Evolutionary conservation across 495 filamentous ascomycete species (phyloP).

Genomic region (Mycothermus thermophilus): DNA sequence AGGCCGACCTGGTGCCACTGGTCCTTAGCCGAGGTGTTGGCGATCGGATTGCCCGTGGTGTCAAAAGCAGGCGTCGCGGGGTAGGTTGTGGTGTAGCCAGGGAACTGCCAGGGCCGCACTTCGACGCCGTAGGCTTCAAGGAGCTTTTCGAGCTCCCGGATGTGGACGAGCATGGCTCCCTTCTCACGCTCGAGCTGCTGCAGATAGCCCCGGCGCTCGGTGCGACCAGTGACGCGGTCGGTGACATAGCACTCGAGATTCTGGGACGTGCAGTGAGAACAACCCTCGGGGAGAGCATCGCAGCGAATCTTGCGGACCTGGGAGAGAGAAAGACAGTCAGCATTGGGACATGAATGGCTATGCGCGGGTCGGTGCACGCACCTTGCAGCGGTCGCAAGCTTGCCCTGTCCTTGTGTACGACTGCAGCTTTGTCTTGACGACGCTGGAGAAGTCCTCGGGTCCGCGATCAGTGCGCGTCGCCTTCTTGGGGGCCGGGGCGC

Average conservation of each 20-base stretch:
- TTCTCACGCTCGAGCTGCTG: conserved; percentile 49
- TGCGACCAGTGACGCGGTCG: conserved; percentile 74
- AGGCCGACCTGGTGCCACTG: conserved; percentile 33
- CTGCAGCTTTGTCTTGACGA: conserved; percentile 49
- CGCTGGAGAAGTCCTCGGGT: conserved; percentile 51
- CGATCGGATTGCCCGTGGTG: conserved; percentile 15
- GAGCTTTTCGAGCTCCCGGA: conserved; percentile 37
- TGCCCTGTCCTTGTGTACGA: conserved; percentile 62
- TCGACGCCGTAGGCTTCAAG: conserved; percentile 26
- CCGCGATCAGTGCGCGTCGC: conserved; percentile 33
- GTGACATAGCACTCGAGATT: conserved; percentile 65
- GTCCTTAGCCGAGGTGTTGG: conserved; percentile 16
- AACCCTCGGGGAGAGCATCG: conserved; percentile 58
- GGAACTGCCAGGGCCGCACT: conserved; percentile 23
- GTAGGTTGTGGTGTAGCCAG: conserved; percentile 18
- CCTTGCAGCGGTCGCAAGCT: conserved; percentile 87
- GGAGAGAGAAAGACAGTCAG: not conserved
- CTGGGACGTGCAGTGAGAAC: conserved; percentile 58
- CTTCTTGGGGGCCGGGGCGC: conserved; percentile 26
- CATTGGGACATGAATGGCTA: not conserved
- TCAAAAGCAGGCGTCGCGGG: conserved; percentile 18
- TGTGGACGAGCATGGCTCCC: conserved; percentile 35
- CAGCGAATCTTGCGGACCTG: conserved; percentile 77
- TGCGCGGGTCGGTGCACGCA: no score
- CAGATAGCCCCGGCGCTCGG: conserved; percentile 61